Evolutionary conservation across 176 grass and related monocot species (phyloP), one percentile per base, ranked within the genome.

Genomic region (Rhynchospora pubera): DNA sequence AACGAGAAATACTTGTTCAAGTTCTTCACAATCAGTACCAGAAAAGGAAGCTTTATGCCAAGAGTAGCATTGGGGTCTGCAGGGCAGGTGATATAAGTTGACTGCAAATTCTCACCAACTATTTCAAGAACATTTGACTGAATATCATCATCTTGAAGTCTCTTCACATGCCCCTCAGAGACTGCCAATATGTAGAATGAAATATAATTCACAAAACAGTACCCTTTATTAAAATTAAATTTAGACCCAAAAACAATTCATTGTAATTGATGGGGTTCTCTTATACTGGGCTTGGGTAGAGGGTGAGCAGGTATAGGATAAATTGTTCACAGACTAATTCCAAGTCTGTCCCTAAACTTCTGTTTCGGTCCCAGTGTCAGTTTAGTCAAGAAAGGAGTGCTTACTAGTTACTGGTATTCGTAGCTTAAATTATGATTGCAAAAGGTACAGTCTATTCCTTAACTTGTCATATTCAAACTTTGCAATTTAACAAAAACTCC

Each of bases 1-100:
- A 99, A 99, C 7, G 92, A 88, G 87, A 99, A 99, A 80, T 99
- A 95, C 52, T 93, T 94, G 83, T 93, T 99, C 23, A 99, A 85
- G 84, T 95, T 99, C 88, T 99, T 95, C 68, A 99, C 84, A 15
- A 99, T 84, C 10, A 99, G 80, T 26, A 90, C 87, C 78, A 99
- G 32, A 90, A 98, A 93, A 10, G 88, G 83, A 77, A 93, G 92
- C 79, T 99, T 99, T 84, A 99, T 95, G 67, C 96, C 91, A 66
- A 99, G 89, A 73, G 96, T 99, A 57, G 96, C 87, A 82, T 72
- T 63, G 70, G 92, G 87, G 78, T 98, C 92, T 74, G 92, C 90
- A 28, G 96, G 92, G 82, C 92, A 95, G 44, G 92, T 98, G 66
- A 98, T 98, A 66, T 89, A 98, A 21, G 95, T 98, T 80, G 95